A percentile compares a stretch with the other conserved stretches of the same genome.
phyloP scores from a whole-genome alignment of 345 rosid genomes.

The Arabis alpina region DNA sequence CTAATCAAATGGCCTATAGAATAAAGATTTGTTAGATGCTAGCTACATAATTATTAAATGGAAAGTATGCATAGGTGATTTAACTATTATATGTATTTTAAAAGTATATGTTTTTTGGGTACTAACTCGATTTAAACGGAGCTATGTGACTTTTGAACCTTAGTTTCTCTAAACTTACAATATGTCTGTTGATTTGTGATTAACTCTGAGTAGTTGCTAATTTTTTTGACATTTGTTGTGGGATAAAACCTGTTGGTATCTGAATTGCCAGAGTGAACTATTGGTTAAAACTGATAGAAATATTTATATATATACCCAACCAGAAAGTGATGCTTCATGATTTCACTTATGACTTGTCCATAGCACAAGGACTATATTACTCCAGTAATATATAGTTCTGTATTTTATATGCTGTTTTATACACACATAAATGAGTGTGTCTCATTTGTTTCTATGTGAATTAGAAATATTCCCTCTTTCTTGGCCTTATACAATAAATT shows the following conservation, averaged over 20 bases:
- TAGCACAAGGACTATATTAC: conserved; percentile 14
- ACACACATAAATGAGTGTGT: conserved; percentile 25
- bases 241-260: neutral
- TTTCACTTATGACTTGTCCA: conserved; percentile 29
- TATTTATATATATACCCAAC: neutral
- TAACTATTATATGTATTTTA: too few species aligned
- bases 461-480: conserved; percentile 38
- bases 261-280: conserved; percentile 12
- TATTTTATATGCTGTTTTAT: conserved; percentile 25
- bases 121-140: too few species aligned
- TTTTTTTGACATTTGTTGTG: neutral
- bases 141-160: too few species aligned
- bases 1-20: too few species aligned
- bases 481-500: conserved; percentile 28
- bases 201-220: neutral
- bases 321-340: conserved; percentile 38
- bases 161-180: too few species aligned
- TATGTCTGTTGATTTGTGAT: too few species aligned
- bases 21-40: too few species aligned
- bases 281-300: neutral
- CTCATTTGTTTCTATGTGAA: conserved; percentile 39
- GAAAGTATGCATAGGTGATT: too few species aligned
- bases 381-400: conserved; percentile 19
- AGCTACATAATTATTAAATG: too few species aligned
- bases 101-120: too few species aligned